Percentiles rank a stretch among this genome's conserved stretches.
These are phyloP conservation scores for Kluyveromyces aestuarii DNA, from an alignment of 805 yeast genomes.

Conservation along the genomic window DNA sequence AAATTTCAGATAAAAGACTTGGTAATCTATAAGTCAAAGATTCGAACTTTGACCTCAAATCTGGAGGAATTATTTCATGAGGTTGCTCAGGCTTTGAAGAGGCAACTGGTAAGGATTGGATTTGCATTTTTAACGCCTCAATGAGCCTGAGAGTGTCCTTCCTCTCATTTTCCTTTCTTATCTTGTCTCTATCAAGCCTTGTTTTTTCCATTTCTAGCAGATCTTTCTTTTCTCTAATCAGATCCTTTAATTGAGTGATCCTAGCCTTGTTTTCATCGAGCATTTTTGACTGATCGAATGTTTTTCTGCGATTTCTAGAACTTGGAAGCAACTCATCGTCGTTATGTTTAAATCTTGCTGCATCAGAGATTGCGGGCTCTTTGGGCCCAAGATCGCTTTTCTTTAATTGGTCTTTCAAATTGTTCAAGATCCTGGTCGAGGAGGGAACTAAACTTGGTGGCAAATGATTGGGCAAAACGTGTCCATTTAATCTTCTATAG, in stretches of 20 bases:
- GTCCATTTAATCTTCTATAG: slow-evolving; percentile 82
- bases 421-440: slow-evolving; percentile 62
- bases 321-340: slow-evolving; percentile 62
- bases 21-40: slow-evolving; percentile 68
- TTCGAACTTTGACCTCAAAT: slow-evolving; percentile 49
- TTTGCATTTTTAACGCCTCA: slow-evolving; percentile 53
- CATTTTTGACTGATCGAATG: slow-evolving; percentile 13
- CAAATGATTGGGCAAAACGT: slow-evolving; percentile 67
- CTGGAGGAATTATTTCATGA: slow-evolving; percentile 27
- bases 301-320: slow-evolving; percentile 51
- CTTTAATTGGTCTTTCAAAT: slow-evolving; percentile 49
- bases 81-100: slow-evolving; percentile 9
- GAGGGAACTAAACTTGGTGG: slow-evolving; percentile 92
- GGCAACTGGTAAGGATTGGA: slow-evolving; percentile 37
- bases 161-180: slow-evolving; percentile 20
- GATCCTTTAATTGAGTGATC: slow-evolving; percentile 49
- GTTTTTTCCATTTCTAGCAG: slow-evolving; percentile 39
- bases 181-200: slow-evolving; percentile 29
- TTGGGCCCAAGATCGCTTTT: slow-evolving; percentile 8
- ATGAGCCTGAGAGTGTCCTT: slow-evolving; percentile 45
- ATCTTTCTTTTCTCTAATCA: slow-evolving; percentile 63
- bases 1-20: slow-evolving; percentile 51
- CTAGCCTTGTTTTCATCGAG: slow-evolving; percentile 17
- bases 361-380: slow-evolving; percentile 17
- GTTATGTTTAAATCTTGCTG: slow-evolving; percentile 62